These are phyloP conservation scores for Hypoxylon cercidicola DNA, from an alignment of 495 filamentous ascomycete species.

Conservation along the genomic window DNA sequence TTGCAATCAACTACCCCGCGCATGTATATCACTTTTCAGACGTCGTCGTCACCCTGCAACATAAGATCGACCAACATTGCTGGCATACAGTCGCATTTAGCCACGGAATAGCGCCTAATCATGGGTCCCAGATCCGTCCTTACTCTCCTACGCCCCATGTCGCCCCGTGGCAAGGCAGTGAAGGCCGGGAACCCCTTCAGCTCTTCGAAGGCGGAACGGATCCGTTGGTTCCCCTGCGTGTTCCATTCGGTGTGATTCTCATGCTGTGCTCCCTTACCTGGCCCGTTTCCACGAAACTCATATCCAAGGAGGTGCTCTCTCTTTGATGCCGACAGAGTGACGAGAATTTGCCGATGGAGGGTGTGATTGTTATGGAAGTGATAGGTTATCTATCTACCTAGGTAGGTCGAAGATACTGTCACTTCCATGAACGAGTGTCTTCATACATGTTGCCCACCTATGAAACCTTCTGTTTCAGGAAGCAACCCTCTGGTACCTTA, in stretches of 20 bases:
- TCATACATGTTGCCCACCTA: conserved; percentile 4
- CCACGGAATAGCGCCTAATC: conserved; percentile 32
- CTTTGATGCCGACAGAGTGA: conserved; percentile 37
- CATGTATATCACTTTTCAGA: conserved; percentile 21
- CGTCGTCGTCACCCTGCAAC: conserved; percentile 25
- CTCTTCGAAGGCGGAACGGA: conserved; percentile 4
- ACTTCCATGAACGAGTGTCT: conserved; percentile 18
- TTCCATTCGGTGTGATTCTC: conserved; percentile 17
- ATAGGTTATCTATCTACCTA: conserved; percentile 32
- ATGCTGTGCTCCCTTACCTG: conserved; percentile 19
- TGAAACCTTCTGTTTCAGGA: conserved; percentile 43
- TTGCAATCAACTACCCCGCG: conserved; percentile 34
- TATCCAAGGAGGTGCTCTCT: conserved; percentile 6
- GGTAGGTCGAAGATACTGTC: conserved; percentile 17
- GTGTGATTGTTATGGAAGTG: conserved; percentile 33
- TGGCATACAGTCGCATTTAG: conserved; percentile 37
- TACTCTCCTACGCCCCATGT: background rate
- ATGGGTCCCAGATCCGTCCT: conserved; percentile 19
- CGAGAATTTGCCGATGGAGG: conserved; percentile 43
- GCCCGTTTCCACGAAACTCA: background rate
- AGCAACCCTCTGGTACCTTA: conserved; percentile 15
- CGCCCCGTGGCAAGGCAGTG: conserved; percentile 5
- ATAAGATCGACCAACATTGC: conserved; percentile 26
- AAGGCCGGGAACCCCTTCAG: conserved; percentile 5
- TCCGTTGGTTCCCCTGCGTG: conserved; percentile 7